Evolutionary conservation across 2,329 filamentous ascomycete species (phyloP).

Genomic region (Pyrenophora seminiperda): DNA sequence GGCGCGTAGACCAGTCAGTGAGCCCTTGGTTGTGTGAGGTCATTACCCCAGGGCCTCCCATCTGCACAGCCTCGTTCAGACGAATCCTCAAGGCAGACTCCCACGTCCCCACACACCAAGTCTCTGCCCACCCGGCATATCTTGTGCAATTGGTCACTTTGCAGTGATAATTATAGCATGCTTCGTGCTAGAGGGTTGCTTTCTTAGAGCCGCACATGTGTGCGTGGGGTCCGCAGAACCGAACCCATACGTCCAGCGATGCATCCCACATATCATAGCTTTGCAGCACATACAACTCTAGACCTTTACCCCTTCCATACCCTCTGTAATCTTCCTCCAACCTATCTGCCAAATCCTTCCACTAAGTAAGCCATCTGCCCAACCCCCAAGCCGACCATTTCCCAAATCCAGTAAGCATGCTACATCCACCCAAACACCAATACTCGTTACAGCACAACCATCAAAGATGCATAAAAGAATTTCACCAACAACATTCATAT

Average conservation of each 20-base stretch:
- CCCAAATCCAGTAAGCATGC: too few species aligned
- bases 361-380: too few species aligned
- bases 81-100: conserved; percentile 34
- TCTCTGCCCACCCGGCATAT: conserved; percentile 10
- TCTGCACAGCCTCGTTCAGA: conserved; percentile 30
- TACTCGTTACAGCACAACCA: too few species aligned
- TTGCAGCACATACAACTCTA: too few species aligned
- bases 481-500: too few species aligned
- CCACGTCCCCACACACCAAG: conserved; percentile 10
- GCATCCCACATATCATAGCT: background rate
- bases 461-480: too few species aligned
- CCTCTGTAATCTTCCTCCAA: too few species aligned
- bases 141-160: conserved; percentile 15
- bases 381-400: too few species aligned
- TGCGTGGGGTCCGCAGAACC: background rate
- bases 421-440: too few species aligned
- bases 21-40: conserved; percentile 15
- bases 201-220: conserved; percentile 3
- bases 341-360: too few species aligned
- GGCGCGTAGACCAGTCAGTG: conserved; percentile 16
- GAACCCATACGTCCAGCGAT: conserved; percentile 3
- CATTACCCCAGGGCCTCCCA: conserved; percentile 13
- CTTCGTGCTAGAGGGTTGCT: conserved; percentile 7
- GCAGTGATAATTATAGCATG: conserved; percentile 18
- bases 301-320: too few species aligned